Evolutionary conservation across 1,139 yeast genomes (phyloP).

Genomic region (Geotrichum restrictum): DNA sequence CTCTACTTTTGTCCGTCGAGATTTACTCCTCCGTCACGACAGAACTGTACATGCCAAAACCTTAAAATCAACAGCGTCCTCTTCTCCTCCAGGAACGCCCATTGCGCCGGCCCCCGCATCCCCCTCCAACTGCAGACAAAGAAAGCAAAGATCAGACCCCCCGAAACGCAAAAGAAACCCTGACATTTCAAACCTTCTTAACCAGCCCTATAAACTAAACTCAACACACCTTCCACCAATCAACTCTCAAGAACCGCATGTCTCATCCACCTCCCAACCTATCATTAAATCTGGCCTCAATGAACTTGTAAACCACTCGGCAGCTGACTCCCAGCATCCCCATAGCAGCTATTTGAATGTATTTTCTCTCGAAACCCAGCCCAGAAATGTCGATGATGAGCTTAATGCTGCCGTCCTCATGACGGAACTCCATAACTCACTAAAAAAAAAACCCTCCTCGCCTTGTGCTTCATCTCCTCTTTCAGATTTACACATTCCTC

Average conservation of each 20-base stretch:
- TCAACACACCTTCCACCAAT: too few relatives aligned
- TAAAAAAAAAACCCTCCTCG: neutral
- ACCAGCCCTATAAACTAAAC: neutral
- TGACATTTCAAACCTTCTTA: neutral
- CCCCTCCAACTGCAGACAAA: neutral
- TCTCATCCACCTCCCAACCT: neutral
- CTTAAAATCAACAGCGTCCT: neutral
- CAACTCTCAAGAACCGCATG: neutral
- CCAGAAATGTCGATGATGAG: constrained; percentile 22
- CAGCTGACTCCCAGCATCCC: neutral
- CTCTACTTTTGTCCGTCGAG: constrained; percentile 71
- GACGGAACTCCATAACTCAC: constrained; percentile 15
- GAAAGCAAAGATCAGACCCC: neutral
- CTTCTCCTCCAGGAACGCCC: neutral
- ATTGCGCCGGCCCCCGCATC: neutral
- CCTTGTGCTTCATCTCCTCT: too few relatives aligned
- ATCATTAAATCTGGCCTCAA: neutral
- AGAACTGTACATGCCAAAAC: constrained; percentile 59
- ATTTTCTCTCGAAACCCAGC: constrained; percentile 2
- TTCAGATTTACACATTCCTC: constrained; percentile 24
- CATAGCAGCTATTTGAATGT: constrained; percentile 11
- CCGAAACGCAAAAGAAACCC: constrained; percentile 1
- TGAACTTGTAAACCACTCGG: neutral
- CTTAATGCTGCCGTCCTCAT: constrained; percentile 32
- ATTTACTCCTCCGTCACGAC: constrained; percentile 69